Evolutionary conservation across 1,284 basidiomycete species (phyloP).

Genomic region (Ganoderma boninense): DNA sequence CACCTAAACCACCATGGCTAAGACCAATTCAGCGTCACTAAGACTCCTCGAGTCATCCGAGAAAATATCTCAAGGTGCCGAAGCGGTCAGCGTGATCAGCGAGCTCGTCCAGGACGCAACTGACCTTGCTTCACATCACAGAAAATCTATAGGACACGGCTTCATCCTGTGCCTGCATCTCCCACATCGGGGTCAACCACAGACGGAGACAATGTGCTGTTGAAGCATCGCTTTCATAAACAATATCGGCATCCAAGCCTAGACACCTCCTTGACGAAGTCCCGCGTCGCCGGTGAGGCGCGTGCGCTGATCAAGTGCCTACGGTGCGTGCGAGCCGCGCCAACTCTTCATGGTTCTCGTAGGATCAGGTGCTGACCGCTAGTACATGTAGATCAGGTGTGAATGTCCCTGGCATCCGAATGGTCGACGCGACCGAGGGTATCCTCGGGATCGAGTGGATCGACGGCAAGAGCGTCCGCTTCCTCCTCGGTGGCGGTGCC

Average conservation of each 20-base stretch:
- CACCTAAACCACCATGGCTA: conserved; percentile 6
- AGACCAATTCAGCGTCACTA: conserved; percentile 8
- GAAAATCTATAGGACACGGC: conserved; percentile 80
- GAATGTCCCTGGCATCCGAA: conserved; percentile 85
- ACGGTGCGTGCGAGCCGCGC: conserved; percentile 51
- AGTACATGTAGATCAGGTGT: conserved; percentile 72
- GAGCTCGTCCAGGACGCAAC: not conserved
- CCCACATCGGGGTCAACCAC: not conserved
- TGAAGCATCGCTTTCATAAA: conserved; percentile 95
- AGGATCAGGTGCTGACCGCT: not conserved
- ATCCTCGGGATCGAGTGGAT: conserved; percentile 93
- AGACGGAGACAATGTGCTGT: conserved; percentile 57
- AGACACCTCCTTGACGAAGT: conserved; percentile 81
- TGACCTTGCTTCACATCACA: conserved; percentile 42
- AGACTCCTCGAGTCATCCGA: conserved; percentile 34
- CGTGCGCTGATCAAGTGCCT: conserved; percentile 86
- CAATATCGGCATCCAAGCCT: conserved; percentile 89
- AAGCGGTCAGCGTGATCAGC: conserved; percentile 59
- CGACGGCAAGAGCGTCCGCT: conserved; percentile 85
- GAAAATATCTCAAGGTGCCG: conserved; percentile 76
- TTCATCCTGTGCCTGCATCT: conserved; percentile 47
- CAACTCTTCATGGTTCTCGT: not conserved
- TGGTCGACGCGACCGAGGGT: conserved; percentile 87
- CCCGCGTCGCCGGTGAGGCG: conserved; percentile 88
- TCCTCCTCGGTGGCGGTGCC: conserved; percentile 76